Evolutionary conservation across 1,139 yeast species (phyloP), one percentile per base, ranked within the genome.

Genomic region (Pichiaceae sp.): DNA sequence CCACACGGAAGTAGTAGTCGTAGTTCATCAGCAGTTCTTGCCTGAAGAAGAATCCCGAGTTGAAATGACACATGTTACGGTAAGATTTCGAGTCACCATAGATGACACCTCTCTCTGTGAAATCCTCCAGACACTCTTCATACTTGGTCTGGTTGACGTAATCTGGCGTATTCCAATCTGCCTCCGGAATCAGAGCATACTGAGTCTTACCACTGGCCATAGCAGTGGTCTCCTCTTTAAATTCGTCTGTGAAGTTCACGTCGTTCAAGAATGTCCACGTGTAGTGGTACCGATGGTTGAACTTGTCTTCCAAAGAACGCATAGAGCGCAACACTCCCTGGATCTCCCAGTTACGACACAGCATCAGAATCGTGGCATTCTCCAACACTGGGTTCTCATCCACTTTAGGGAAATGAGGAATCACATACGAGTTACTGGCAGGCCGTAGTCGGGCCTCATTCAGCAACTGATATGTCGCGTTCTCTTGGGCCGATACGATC

Each of bases 211-310:
- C 93, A 41, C 89, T 79, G 0, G 89, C 95, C 95, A 89, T 83
- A 21, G 84, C 70, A 1, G 80, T 65, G 0, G 96, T 87, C 46
- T 73, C 68, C 15, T 60, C 57, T 21, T 68, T 80, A 56, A 89
- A 86, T 32, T 75, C 76, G 1, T 70, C 73, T 5, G 75, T 72
- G 55, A 89, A 89, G 3, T 80, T 81, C 29, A 75, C 85, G 52
- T 89, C 94, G 53, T 89, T 89, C 35, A 89, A 56, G 50, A 89
- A 87, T 1, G 86, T 81, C 96, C 96, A 89, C 5, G 95, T 91
- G 50, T 81, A 82, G 38, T 75, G 68, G 49, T 68, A 81, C 60
- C 77, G 68, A 39, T 66, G 71, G 50, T 81, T 80, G 55, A 81
- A 81, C 40, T 81, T 69, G 40, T 81, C 76, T 50, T 81, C 89